Base-by-base conservation (phyloP, 73 alveolate species). In the Paramecium caudatum region DNA sequence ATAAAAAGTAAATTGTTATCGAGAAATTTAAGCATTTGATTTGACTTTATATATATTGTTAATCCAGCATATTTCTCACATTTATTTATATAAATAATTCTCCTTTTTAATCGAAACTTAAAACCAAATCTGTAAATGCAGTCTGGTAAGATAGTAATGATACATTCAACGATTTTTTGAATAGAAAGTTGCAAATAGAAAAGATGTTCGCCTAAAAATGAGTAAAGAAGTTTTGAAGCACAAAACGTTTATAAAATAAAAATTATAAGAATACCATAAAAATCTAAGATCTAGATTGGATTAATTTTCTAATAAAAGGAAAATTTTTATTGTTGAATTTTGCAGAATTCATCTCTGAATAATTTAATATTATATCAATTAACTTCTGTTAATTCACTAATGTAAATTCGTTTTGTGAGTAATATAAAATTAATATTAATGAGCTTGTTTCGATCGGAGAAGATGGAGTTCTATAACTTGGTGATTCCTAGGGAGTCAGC, bases 401-500 rank as follows among this genome's bases (percentile, higher is more conserved):
- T 55, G 30, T 55, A 27, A 19, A 55, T 10, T 55, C 80, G 80
- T 55, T 55, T 55, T 55, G 46, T 55, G 30, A 19, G 23, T 27
- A 55, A 55, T 23, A 55, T 55, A 7, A 55, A 27, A 55, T 55
- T 9, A 55, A 55, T 55, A 27, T 27, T 55, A 55, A 94, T 95
- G 98, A 93, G 97, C 41, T 46, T 95, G 21, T 82, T 94, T 47
- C 83, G 99, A 90, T 96, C 99, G 9, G 99, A 98, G 82, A 94
- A 94, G 82, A 98, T 98, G 99, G 90, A 94, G 46, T 97, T 94
- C 61, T 97, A 93, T 94, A 96, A 95, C 94, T 69, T 98, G 39
- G 92, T 95, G n/a, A 93, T 98, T 13, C 96, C 98, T n/a, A 92
- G 95, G 48, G 99, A 98, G 87, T 92, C 95, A 16, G 99, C 97